Conservation (phyloP, 495 filamentous ascomycete species). For the Trichoderma reesei region DNA sequence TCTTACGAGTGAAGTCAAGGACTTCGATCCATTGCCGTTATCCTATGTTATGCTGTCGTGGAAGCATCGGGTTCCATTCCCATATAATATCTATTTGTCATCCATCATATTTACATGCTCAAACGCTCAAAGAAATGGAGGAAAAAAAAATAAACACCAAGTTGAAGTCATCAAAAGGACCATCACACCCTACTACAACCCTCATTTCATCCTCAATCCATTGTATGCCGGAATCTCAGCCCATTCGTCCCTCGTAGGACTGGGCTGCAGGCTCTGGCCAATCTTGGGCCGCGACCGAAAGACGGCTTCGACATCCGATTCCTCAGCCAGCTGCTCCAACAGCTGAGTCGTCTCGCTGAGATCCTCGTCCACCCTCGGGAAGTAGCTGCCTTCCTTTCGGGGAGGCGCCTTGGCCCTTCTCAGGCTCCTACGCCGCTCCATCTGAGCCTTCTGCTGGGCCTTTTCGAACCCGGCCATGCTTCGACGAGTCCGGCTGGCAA, state of each 20-base stretch:
- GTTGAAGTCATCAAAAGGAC: background rate
- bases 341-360: slow-evolving; percentile 18
- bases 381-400: slow-evolving; percentile 26
- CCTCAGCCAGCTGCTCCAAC: slow-evolving; percentile 27
- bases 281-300: slow-evolving; percentile 80
- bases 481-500: slow-evolving; percentile 69
- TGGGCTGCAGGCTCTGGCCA: slow-evolving; percentile 60
- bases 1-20: background rate
- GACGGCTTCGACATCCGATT: slow-evolving; percentile 70
- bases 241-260: slow-evolving; percentile 31
- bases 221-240: background rate
- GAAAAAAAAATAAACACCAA: background rate
- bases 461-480: slow-evolving; percentile 62
- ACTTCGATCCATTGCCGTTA: background rate
- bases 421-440: slow-evolving; percentile 47
- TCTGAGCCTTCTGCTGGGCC: slow-evolving; percentile 40
- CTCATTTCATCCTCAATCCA: background rate
- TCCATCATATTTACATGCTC: background rate
- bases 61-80: background rate
- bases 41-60: background rate
- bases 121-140: background rate
- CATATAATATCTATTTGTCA: background rate
- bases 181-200: background rate
- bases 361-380: slow-evolving; percentile 33
- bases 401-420: slow-evolving; percentile 26